These are phyloP conservation scores for Parmelia sp. DNA, from an alignment of 495 filamentous ascomycete genomes.

Conservation along the genomic window DNA sequence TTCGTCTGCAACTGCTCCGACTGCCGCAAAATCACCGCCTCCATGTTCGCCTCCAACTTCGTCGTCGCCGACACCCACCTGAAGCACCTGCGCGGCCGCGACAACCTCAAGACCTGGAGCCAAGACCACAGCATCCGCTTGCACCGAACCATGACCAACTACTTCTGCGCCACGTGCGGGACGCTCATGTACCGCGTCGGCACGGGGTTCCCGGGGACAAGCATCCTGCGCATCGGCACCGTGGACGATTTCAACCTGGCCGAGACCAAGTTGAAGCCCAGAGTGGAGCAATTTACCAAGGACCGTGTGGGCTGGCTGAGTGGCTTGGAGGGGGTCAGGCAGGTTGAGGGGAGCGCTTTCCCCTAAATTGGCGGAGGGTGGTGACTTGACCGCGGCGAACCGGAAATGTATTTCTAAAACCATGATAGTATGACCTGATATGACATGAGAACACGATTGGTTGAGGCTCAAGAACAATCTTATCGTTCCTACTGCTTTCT, in stretches of 20 bases:
- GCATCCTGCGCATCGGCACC: conserved; percentile 46
- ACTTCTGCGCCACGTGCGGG: conserved; percentile 49
- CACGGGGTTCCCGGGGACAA: conserved; percentile 32
- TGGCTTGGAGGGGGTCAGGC: conserved; percentile 31
- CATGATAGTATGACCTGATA: too few relatives aligned
- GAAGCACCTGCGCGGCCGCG: conserved; percentile 41
- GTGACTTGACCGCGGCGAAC: too few relatives aligned
- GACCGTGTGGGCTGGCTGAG: conserved; percentile 40
- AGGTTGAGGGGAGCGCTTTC: conserved; percentile 18
- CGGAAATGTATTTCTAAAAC: too few relatives aligned
- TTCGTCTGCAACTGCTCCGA: conserved; percentile 54
- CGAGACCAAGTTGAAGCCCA: conserved; percentile 46
- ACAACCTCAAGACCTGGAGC: conserved; percentile 37
- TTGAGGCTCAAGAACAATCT: too few relatives aligned
- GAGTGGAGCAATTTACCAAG: conserved; percentile 40
- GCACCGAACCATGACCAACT: conserved; percentile 47
- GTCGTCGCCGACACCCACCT: conserved; percentile 38
- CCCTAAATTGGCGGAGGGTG: background rate
- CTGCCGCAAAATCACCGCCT: conserved; percentile 54
- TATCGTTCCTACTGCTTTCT: too few relatives aligned
- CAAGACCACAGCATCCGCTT: conserved; percentile 38
- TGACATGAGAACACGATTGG: too few relatives aligned
- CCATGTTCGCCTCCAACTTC: conserved; percentile 54
- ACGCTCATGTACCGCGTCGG: conserved; percentile 47
- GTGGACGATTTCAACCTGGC: conserved; percentile 49